Conservation (phyloP, 2,329 filamentous ascomycete species). For the Calonectria ilicicola region DNA sequence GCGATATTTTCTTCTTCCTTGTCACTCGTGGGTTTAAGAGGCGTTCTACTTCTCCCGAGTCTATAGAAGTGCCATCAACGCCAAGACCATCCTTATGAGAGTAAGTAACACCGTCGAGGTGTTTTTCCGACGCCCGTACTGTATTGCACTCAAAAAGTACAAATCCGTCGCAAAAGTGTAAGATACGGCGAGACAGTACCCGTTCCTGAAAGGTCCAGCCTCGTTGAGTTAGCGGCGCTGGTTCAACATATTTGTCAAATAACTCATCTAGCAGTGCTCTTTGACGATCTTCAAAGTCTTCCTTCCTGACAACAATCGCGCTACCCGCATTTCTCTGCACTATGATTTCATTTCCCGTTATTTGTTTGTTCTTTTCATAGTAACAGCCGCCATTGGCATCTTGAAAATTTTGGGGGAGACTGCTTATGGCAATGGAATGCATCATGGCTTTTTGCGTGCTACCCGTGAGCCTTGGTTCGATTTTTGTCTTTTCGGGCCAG, state of each 20-base stretch:
- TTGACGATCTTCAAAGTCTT: not conserved
- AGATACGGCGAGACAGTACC: not conserved
- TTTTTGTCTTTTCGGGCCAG: not conserved
- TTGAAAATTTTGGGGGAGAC: not conserved
- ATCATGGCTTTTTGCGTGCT: not conserved
- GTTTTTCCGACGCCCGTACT: not conserved
- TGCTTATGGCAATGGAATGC: not conserved
- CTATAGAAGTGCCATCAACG: not conserved
- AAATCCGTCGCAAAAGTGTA: constrained; percentile 4
- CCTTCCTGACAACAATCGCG: not conserved
- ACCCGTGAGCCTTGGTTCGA: too few species aligned
- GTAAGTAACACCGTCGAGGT: not conserved
- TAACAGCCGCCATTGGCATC: not conserved
- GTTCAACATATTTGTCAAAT: not conserved
- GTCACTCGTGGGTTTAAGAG: not conserved
- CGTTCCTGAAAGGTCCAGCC: not conserved
- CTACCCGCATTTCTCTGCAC: not conserved
- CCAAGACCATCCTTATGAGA: not conserved
- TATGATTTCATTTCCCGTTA: not conserved
- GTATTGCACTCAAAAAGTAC: constrained; percentile 9
- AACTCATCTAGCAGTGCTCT: not conserved
- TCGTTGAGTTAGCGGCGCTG: not conserved
- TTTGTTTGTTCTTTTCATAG: not conserved
- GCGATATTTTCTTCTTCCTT: too few species aligned
- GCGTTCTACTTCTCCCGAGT: not conserved